Percentiles rank a stretch among this genome's conserved stretches.
phyloP scores from a whole-genome alignment of 805 yeast species.

The Metschnikowia koreensis region DNA sequence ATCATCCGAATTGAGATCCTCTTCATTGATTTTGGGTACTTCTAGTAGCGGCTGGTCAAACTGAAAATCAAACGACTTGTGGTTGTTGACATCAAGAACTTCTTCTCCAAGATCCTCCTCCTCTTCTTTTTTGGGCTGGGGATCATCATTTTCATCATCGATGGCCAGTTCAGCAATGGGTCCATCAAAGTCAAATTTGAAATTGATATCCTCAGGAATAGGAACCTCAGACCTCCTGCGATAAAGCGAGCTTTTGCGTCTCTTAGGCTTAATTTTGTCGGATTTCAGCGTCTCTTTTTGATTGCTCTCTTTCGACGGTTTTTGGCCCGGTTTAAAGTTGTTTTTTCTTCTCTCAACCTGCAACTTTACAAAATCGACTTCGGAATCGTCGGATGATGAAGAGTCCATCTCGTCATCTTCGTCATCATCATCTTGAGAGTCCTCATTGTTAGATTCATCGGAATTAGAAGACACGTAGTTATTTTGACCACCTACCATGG shows the following conservation, averaged over 20 bases:
- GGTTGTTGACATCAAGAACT: constrained; percentile 9
- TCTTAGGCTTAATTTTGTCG: constrained; percentile 5
- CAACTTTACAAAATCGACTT: constrained; percentile 68
- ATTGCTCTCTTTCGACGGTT: background rate
- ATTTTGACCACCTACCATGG: constrained; percentile 20
- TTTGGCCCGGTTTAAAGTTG: constrained; percentile 10
- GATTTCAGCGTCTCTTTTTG: constrained; percentile 9
- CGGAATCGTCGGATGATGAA: constrained; percentile 54
- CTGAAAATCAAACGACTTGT: constrained; percentile 25
- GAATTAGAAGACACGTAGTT: constrained; percentile 22
- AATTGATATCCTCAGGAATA: constrained; percentile 42
- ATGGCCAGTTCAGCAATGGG: constrained; percentile 11
- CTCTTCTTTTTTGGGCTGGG: constrained; percentile 26
- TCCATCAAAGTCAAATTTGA: constrained; percentile 43
- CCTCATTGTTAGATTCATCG: constrained; percentile 32
- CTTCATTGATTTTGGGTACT: constrained; percentile 53
- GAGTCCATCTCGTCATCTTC: constrained; percentile 20
- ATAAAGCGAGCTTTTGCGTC: constrained; percentile 13
- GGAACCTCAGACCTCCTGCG: constrained; percentile 38
- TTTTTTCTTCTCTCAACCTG: constrained; percentile 62
- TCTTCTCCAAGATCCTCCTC: constrained; percentile 68
- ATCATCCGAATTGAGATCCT: constrained; percentile 54
- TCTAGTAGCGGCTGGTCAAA: constrained; percentile 37
- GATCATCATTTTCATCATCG: constrained; percentile 13
- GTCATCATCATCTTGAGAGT: constrained; percentile 22